Conservation (phyloP, 1,139 yeast species). For the Lizanozyma gosingica region DNA sequence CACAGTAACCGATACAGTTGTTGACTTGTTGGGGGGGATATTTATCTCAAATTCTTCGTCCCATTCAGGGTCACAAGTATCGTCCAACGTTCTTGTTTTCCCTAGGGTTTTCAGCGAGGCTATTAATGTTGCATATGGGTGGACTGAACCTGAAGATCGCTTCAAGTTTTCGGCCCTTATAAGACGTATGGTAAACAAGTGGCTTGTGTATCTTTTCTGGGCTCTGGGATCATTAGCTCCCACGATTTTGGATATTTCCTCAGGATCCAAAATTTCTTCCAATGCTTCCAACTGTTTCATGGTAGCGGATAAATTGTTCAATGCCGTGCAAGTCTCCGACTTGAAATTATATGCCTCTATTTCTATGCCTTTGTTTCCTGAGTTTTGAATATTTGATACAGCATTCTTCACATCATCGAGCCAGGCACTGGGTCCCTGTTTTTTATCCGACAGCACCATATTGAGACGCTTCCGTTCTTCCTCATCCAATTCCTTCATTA, state of each 20-base stretch:
- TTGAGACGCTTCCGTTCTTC: slow-evolving; percentile 21
- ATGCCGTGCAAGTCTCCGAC: slow-evolving; percentile 61
- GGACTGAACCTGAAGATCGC: slow-evolving; percentile 44
- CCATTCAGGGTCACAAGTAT: slow-evolving; percentile 72
- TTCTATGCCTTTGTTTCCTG: slow-evolving; percentile 9
- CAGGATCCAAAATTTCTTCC: slow-evolving; percentile 59
- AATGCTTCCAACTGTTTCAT: slow-evolving; percentile 47
- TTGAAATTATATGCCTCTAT: slow-evolving; percentile 54
- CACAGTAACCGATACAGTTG: slow-evolving; percentile 49
- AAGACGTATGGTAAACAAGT: slow-evolving; percentile 58
- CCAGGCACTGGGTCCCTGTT: slow-evolving; percentile 24
- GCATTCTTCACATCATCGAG: slow-evolving; percentile 38
- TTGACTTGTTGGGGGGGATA: slow-evolving; percentile 27
- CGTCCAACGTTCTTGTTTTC: slow-evolving; percentile 57
- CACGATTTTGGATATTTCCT: slow-evolving; percentile 43
- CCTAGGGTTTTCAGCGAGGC: slow-evolving; percentile 63
- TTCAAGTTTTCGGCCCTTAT: slow-evolving; percentile 64
- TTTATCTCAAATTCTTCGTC: slow-evolving; percentile 76
- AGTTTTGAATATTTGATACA: slow-evolving; percentile 35
- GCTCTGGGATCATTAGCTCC: slow-evolving; percentile 22
- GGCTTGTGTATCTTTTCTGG: slow-evolving; percentile 31
- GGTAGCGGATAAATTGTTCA: slow-evolving; percentile 63
- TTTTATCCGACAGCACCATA: slow-evolving; percentile 17
- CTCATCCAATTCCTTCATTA: slow-evolving; percentile 41
- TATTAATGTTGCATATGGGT: slow-evolving; percentile 60